Evolutionary conservation across 2,329 filamentous ascomycete species (phyloP).

Genomic region (Ophiostoma tasmaniense): DNA sequence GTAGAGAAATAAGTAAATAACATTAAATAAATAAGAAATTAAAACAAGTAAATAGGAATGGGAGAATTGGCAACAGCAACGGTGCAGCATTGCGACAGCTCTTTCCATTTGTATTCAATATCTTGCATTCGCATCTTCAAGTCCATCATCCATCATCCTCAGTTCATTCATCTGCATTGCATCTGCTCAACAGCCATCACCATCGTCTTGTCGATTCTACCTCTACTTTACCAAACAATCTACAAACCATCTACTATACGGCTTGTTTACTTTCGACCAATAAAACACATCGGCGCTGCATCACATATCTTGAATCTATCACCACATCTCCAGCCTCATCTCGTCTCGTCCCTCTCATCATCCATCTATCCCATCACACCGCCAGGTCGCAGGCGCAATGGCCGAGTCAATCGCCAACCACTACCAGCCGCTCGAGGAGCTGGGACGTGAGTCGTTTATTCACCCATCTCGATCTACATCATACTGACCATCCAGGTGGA

Average conservation of each 20-base stretch:
- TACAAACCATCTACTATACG: not conserved
- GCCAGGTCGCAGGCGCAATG: constrained; percentile 30
- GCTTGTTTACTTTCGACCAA: not conserved
- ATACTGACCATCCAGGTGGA: constrained; percentile 51
- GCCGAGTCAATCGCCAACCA: constrained; percentile 65
- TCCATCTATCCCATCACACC: not conserved
- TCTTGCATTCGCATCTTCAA: not conserved
- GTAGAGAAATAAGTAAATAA: not conserved
- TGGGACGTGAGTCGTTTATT: constrained; percentile 76
- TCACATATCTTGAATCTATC: not conserved
- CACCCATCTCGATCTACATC: too few species aligned
- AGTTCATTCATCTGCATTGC: not conserved
- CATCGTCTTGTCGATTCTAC: not conserved
- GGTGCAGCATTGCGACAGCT: not conserved
- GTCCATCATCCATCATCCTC: not conserved
- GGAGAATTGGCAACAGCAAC: not conserved
- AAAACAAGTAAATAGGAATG: not conserved
- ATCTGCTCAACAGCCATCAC: not conserved
- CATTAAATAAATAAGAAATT: not conserved
- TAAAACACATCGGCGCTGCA: not conserved
- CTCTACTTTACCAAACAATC: not conserved
- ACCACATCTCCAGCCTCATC: not conserved
- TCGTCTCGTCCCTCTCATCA: not conserved
- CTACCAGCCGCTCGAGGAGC: constrained; percentile 92
- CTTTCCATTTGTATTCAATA: not conserved